A percentile compares a stretch with the other conserved stretches of the same genome.
Conservation (phyloP, 805 yeast species). For the Jamesozyma hellenica region DNA sequence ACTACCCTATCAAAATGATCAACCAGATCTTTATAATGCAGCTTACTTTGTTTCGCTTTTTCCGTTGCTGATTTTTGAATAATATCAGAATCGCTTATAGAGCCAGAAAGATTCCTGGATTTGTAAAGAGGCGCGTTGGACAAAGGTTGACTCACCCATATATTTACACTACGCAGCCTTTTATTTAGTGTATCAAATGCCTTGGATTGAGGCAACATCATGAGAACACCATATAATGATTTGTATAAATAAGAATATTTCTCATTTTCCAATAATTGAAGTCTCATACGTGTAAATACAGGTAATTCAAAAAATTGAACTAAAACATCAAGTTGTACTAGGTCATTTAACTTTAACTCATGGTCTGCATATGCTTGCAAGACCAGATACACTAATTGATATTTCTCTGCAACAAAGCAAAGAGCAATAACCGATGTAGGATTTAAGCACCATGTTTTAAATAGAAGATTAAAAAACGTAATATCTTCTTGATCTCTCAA, state of each 20-base stretch:
- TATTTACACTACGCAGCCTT: constrained; percentile 43
- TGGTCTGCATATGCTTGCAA: constrained; percentile 70
- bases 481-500: constrained; percentile 62
- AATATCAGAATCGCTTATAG: constrained; percentile 10
- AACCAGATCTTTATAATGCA: constrained; percentile 20
- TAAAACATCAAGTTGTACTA: constrained; percentile 79
- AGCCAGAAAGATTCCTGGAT: constrained; percentile 4
- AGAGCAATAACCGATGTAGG: constrained; percentile 81
- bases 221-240: constrained; percentile 81
- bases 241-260: constrained; percentile 71
- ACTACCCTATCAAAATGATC: constrained; percentile 22
- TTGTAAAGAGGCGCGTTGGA: constrained; percentile 2
- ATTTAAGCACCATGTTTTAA: constrained; percentile 86
- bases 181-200: constrained; percentile 78
- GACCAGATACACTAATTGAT: constrained; percentile 78
- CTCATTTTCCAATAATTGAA: constrained; percentile 84
- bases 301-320: constrained; percentile 91
- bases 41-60: constrained; percentile 15
- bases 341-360: constrained; percentile 60
- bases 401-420: constrained; percentile 77
- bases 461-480: constrained; percentile 61
- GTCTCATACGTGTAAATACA: constrained; percentile 73
- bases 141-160: constrained; percentile 19
- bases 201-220: constrained; percentile 88
- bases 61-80: constrained; percentile 17